Evolutionary conservation across 495 filamentous ascomycete species (phyloP).

Genomic region (Penicillium manginii): DNA sequence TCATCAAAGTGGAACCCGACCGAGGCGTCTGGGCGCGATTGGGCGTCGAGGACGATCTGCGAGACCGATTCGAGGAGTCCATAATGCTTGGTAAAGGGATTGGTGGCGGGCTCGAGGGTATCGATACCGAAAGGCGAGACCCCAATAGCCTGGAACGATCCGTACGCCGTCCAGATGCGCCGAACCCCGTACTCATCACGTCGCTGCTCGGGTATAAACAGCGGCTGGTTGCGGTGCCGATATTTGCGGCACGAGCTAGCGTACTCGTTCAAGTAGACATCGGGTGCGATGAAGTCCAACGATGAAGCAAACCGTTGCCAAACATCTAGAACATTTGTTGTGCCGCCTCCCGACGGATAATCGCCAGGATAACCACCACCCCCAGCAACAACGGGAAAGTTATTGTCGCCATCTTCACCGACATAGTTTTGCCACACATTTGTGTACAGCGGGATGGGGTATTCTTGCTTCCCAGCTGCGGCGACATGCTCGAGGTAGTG

Average conservation of each 20-base stretch:
- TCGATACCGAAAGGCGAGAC: conserved; percentile 53
- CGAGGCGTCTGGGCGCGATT: conserved; percentile 32
- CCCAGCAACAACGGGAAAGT: conserved; percentile 42
- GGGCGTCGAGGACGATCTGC: conserved; percentile 45
- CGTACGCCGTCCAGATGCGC: conserved; percentile 48
- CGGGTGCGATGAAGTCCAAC: conserved; percentile 53
- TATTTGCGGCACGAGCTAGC: conserved; percentile 43
- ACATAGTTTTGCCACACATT: conserved; percentile 52
- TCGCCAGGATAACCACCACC: conserved; percentile 48
- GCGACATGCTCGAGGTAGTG: conserved; percentile 49
- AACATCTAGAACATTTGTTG: conserved; percentile 46
- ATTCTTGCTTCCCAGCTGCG: conserved; percentile 42
- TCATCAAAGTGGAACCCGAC: conserved; percentile 58
- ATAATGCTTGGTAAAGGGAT: conserved; percentile 46
- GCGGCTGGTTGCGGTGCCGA: conserved; percentile 46
- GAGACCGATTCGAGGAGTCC: conserved; percentile 38
- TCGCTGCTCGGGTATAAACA: conserved; percentile 57
- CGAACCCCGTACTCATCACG: conserved; percentile 52
- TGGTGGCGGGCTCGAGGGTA: conserved; percentile 36
- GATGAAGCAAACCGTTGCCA: conserved; percentile 47
- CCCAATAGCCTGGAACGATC: conserved; percentile 46
- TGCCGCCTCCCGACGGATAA: conserved; percentile 51
- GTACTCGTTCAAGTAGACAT: conserved; percentile 54
- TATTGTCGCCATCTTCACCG: conserved; percentile 31
- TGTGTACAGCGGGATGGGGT: conserved; percentile 49